Base-by-base conservation (phyloP, 2,329 filamentous ascomycete species). In the Aspergillus sp. region DNA sequence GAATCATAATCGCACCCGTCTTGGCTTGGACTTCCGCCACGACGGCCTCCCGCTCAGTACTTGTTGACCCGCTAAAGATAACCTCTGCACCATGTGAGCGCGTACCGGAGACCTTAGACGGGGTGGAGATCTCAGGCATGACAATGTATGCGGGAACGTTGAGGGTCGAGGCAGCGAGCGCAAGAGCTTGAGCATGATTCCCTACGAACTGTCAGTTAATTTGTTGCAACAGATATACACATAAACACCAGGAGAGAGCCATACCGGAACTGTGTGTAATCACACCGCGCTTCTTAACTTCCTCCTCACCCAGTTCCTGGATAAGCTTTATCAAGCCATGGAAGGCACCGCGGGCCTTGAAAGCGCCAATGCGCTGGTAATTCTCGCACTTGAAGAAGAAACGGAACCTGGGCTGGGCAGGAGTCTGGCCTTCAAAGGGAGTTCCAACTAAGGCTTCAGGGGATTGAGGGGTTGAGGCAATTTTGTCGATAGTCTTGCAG, bases 371-470 rank as follows among this genome's bases (percentile, higher is more conserved):
- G 43, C 83, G 82, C 72, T 97, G 93, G 46, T 88, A 73, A 66
- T 96, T 96, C 74, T 97, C 91, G 67, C 89, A 94, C 72, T 97
- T 97, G 79, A 97, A 95, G 73, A 88, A 93, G 41, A 97, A 75
- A 9, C 81, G 75, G 33, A 95, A 71, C 39, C 70, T 79, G 0
- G 89, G 89, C 4, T 64, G 70, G 1, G 85, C 80, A 0, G 83
- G 76, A n/a, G 62, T 59, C 33, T 75, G 69, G 5, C 76, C 77
- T 53, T 77, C 73, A 71, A 76, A 83, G 51, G 71, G 66, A 4
- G 83, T 85, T 10, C 74, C 77, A 36, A 65, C 57, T 0, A 86
- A 71, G 5, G 77, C 73, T 4, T 73, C 70, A 2, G 68, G 42
- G 0, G 74, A 65, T 51, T 86, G 83, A 6, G 86, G 80, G 19